Base-by-base conservation (phyloP, 345 rosid genomes). In the Rhodomyrtus tomentosa region DNA sequence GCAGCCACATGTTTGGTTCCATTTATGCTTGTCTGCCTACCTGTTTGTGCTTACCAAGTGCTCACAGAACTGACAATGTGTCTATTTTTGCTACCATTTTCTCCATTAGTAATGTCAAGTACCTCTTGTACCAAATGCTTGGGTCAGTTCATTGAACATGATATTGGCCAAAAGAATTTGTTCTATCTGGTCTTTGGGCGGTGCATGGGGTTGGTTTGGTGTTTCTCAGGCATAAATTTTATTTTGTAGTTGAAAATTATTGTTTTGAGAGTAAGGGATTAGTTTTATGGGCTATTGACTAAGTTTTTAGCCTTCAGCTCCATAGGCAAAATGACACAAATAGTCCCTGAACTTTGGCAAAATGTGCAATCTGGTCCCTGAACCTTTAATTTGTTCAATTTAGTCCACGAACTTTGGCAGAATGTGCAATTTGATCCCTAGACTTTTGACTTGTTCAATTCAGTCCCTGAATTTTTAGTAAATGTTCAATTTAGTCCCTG, bases 241-340 rank as follows among this genome's bases (percentile, higher is more conserved):
- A 62, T 0, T 7, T 40, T 4, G 16, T 62, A 16, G 74, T 29
- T 1, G 11, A 62, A 32, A 62, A 6, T 62, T 62, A 4, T 62
- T 62, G 24, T 62, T 4, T 62, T 29, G 22, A 62, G 22, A 29
- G 74, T 16, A 62, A 42, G 42, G 12, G 42, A 32, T 62, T 16
- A 32, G 24, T 62, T 62, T 62, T 62, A 40, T 0, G 24, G 42
- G 74, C 12, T 16, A 59, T 29, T 29, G 21, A 27, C 40, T 62
- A 0, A 6, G 72, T 27, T 62, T 0, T 62, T 29, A 16, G 74
- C 22, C 42, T 62, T 7, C 0, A 0, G 40, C 40, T 62, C 42
- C 42, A 16, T 32, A 16, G n/a, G n/a, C n/a, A n/a, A n/a, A n/a
- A n/a, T n/a, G n/a, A n/a, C n/a, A n/a, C n/a, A n/a, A n/a, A n/a